Evolutionary conservation across 2,329 filamentous ascomycete genomes (phyloP).

Genomic region (Basipetospora chlamydospora): DNA sequence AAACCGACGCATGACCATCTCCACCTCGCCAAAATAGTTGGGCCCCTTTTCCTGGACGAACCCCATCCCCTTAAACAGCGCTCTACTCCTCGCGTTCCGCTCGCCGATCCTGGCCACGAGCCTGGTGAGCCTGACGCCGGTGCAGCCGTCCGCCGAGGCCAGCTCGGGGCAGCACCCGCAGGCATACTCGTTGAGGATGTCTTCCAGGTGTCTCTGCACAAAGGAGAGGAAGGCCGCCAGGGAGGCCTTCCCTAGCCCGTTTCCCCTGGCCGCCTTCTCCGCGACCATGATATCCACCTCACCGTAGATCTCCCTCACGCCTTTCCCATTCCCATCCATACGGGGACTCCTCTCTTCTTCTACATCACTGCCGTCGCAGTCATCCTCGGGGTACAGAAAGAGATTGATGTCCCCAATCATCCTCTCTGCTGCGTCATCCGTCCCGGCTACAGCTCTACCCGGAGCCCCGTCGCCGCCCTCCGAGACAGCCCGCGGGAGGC

Average conservation of each 20-base stretch:
- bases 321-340: constrained; percentile 3
- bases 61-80: constrained; percentile 35
- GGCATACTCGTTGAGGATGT: constrained; percentile 36
- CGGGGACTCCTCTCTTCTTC: constrained; percentile 12
- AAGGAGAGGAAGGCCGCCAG: constrained; percentile 58
- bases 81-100: constrained; percentile 34
- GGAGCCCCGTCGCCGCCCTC: neutral
- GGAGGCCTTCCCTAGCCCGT: constrained; percentile 50
- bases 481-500: constrained; percentile 27
- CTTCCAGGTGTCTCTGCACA: constrained; percentile 34
- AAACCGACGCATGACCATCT: constrained; percentile 27
- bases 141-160: no score
- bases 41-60: constrained; percentile 35
- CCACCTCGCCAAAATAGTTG: constrained; percentile 48
- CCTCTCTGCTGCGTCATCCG: constrained; percentile 35
- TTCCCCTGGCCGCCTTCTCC: constrained; percentile 34
- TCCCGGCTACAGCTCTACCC: constrained; percentile 11
- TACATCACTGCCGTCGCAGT: constrained; percentile 13
- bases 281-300: constrained; percentile 87
- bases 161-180: no score
- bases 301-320: constrained; percentile 31
- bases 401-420: constrained; percentile 72
- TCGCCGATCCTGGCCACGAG: constrained; percentile 46
- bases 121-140: constrained; percentile 23
- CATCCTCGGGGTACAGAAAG: constrained; percentile 52